phyloP scores from a whole-genome alignment of 768 basidiomycete species.

The Termitomyces titanicus region DNA sequence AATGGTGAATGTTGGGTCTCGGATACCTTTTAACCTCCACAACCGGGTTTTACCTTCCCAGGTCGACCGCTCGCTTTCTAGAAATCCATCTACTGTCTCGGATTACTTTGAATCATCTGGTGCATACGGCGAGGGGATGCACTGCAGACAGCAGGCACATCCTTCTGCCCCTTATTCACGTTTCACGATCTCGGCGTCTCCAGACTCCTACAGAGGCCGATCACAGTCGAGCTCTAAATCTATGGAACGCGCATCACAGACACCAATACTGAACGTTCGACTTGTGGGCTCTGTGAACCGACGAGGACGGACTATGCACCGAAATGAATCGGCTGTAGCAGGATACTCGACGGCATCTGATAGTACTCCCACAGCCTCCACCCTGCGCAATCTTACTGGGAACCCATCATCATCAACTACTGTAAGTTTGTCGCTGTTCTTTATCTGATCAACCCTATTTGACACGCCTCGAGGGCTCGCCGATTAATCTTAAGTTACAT shows the following conservation, averaged over 20 bases:
- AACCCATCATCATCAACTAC: background rate
- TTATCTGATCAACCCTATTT: background rate
- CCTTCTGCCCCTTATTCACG: conserved; percentile 13
- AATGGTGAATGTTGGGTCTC: conserved; percentile 68
- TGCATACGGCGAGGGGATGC: conserved; percentile 15
- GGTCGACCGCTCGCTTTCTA: conserved; percentile 23
- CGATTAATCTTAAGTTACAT: conserved; percentile 17
- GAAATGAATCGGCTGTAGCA: conserved; percentile 1
- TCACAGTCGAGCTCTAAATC: conserved; percentile 12
- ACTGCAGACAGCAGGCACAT: conserved; percentile 11
- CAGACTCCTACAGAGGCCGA: conserved; percentile 5
- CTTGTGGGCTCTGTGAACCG: conserved; percentile 24
- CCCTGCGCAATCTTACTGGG: background rate
- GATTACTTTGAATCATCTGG: conserved; percentile 16
- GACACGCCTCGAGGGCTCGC: conserved; percentile 2
- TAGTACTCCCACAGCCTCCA: conserved; percentile 3
- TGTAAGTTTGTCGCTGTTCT: background rate
- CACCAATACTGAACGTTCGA: conserved; percentile 28
- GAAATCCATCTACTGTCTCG: conserved; percentile 22
- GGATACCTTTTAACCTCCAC: conserved; percentile 60
- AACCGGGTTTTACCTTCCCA: conserved; percentile 26
- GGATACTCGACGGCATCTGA: conserved; percentile 1
- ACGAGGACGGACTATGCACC: conserved; percentile 13
- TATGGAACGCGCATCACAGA: conserved; percentile 9
- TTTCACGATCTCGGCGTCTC: conserved; percentile 12